A percentile compares a stretch with the other conserved stretches of the same genome.
Conservation (phyloP, 768 basidiomycete genomes). For the Pisolithus albus region DNA sequence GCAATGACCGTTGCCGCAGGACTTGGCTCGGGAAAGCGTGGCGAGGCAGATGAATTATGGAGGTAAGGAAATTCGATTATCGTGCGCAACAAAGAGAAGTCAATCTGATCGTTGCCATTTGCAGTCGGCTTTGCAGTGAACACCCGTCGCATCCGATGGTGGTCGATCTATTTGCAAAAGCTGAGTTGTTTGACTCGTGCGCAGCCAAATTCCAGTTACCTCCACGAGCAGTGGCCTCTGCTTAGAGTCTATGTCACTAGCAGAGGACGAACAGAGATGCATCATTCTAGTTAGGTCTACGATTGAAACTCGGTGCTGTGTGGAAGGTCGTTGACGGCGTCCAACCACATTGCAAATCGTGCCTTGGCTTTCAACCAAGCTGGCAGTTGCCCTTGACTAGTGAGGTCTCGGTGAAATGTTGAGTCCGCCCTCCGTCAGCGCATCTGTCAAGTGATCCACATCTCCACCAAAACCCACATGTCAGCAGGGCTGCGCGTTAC, state of each 20-base stretch:
- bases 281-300: neutral
- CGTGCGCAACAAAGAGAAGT: conserved; percentile 4
- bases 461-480: too few species aligned
- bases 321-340: too few species aligned
- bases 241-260: neutral
- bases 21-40: conserved; percentile 48
- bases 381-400: too few species aligned
- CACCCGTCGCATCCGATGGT: conserved; percentile 68
- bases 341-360: too few species aligned
- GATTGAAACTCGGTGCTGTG: too few species aligned
- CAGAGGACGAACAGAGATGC: neutral
- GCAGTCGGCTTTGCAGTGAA: conserved; percentile 39
- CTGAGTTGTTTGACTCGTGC: conserved; percentile 54
- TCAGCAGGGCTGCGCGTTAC: too few species aligned
- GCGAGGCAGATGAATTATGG: conserved; percentile 63
- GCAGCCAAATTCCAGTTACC: conserved; percentile 59
- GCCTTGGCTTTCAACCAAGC: too few species aligned
- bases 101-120: conserved; percentile 2
- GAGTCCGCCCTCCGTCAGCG: too few species aligned
- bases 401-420: too few species aligned
- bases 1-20: conserved; percentile 60
- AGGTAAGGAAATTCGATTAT: conserved; percentile 39
- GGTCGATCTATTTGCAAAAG: conserved; percentile 52
- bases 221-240: conserved; percentile 32
- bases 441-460: too few species aligned